phyloP scores from a whole-genome alignment of 192 early-diverging fungal genomes.

The Rhizoclosmatium sp. region DNA sequence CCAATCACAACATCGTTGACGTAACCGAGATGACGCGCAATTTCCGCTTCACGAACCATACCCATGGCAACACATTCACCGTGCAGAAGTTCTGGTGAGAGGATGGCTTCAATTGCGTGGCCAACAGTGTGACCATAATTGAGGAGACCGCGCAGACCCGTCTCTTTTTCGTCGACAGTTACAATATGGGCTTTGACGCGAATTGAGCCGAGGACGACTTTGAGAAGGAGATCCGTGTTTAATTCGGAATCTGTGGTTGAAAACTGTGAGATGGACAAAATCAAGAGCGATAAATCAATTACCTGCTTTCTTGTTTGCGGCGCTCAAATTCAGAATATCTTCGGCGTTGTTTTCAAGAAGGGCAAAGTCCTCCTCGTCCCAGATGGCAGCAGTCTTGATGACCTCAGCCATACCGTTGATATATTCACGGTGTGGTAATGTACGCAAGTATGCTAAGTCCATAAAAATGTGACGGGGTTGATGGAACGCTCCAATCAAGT shows the following conservation, averaged over 20 bases:
- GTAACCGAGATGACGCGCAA: conserved; percentile 87
- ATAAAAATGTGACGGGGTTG: conserved; percentile 94
- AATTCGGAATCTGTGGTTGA: conserved; percentile 26
- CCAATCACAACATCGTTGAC: conserved; percentile 87
- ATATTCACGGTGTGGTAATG: conserved; percentile 90
- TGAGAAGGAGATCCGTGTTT: conserved; percentile 60
- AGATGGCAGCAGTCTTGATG: conserved; percentile 97
- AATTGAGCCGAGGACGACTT: conserved; percentile 87
- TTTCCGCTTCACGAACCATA: conserved; percentile 93
- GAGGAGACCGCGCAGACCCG: conserved; percentile 90
- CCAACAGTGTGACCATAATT: conserved; percentile 99
- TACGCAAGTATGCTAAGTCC: conserved; percentile 84
- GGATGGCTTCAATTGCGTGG: conserved; percentile 93
- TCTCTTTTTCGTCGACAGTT: conserved; percentile 93
- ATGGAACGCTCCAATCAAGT: conserved; percentile 95
- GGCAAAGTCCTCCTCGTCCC: conserved; percentile 85
- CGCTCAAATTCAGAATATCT: conserved; percentile 70
- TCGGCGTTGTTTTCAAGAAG: conserved; percentile 87
- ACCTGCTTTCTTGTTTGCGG: conserved; percentile 19
- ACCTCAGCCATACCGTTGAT: conserved; percentile 98
- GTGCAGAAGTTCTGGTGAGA: conserved; percentile 89
- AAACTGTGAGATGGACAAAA: not conserved
- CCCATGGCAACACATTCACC: conserved; percentile 97
- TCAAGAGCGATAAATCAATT: not conserved
- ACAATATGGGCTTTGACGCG: conserved; percentile 95